Percentiles rank a stretch among this genome's conserved stretches.
Conservation (phyloP, 371 early-diverging fungal species). For the Sporodiniella umbellata region DNA sequence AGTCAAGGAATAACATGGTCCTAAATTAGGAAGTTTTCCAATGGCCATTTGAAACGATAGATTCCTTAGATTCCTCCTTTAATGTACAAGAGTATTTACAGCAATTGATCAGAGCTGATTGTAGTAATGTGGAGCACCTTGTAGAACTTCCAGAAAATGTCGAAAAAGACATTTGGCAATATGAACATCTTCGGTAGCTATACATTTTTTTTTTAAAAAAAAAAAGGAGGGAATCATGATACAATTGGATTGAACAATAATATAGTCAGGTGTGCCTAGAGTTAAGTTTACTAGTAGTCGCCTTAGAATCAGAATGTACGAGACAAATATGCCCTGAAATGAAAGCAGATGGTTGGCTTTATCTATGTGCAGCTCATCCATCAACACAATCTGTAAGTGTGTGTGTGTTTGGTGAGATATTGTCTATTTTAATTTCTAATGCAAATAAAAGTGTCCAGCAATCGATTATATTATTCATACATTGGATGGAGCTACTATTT, state of each 20-base stretch:
- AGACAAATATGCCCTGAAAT: slow-evolving; percentile 83
- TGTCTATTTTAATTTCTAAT: not conserved
- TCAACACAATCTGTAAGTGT: slow-evolving; percentile 68
- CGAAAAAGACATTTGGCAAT: slow-evolving; percentile 80
- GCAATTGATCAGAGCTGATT: slow-evolving; percentile 63
- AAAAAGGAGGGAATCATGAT: slow-evolving; percentile 43
- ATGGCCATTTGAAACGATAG: slow-evolving; percentile 54
- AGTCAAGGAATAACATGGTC: not conserved
- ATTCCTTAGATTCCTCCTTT: slow-evolving; percentile 71
- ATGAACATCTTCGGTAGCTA: slow-evolving; percentile 79
- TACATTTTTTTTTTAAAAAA: not conserved
- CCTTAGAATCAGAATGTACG: slow-evolving; percentile 79
- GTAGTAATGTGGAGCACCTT: slow-evolving; percentile 58
- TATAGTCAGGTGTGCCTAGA: slow-evolving; percentile 80
- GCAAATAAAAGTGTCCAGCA: slow-evolving; percentile 76
- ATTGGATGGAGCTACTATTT: slow-evolving; percentile 80
- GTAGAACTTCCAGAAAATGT: slow-evolving; percentile 67
- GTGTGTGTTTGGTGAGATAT: not conserved
- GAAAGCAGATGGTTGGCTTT: slow-evolving; percentile 91
- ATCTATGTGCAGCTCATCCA: slow-evolving; percentile 91
- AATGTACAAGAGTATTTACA: slow-evolving; percentile 87
- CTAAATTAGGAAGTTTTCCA: slow-evolving; percentile 47
- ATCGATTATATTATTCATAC: slow-evolving; percentile 94
- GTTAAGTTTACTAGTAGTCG: slow-evolving; percentile 71
- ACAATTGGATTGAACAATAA: slow-evolving; percentile 22